Percentiles rank a stretch among this genome's conserved stretches.
These are phyloP conservation scores for Paracorniculantispora psalliotae DNA, from an alignment of 2,329 filamentous ascomycete genomes.

Conservation along the genomic window DNA sequence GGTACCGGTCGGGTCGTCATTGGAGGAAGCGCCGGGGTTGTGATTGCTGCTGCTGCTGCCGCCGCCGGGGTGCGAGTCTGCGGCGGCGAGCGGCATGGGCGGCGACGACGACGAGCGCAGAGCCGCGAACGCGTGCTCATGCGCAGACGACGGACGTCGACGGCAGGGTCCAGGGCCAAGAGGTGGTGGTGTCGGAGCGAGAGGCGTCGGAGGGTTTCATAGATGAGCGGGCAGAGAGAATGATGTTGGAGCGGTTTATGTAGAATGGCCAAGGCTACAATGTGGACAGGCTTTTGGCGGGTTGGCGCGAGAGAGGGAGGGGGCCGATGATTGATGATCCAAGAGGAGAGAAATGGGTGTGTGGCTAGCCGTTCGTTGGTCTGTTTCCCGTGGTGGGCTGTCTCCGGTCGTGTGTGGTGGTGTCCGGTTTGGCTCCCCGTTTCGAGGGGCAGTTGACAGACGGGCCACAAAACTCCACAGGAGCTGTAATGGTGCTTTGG, in stretches of 20 bases:
- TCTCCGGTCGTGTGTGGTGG: neutral
- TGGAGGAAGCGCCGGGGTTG: neutral
- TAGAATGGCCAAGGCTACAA: neutral
- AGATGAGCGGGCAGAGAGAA: neutral
- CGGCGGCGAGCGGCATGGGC: slow-evolving; percentile 14
- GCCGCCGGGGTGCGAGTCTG: slow-evolving; percentile 4
- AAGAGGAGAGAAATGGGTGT: slow-evolving; percentile 5
- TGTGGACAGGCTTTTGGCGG: neutral
- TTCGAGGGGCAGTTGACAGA: neutral
- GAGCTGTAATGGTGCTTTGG: neutral
- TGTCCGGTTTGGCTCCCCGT: slow-evolving; percentile 2
- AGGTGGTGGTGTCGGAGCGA: neutral
- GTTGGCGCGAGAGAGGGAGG: slow-evolving; percentile 2
- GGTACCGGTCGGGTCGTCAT: slow-evolving; percentile 1
- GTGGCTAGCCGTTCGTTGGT: slow-evolving; percentile 7
- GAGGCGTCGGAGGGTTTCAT: slow-evolving; percentile 3
- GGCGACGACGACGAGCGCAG: slow-evolving; percentile 9
- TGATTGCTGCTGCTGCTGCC: slow-evolving; percentile 2
- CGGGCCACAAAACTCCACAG: neutral
- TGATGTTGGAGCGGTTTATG: neutral
- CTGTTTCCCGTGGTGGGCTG: neutral
- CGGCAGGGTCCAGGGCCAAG: neutral
- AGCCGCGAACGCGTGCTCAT: slow-evolving; percentile 8
- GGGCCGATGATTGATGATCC: slow-evolving; percentile 1
- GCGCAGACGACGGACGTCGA: neutral